Conservation (phyloP, 2,329 filamentous ascomycete species). For the Rosellinia necatrix region DNA sequence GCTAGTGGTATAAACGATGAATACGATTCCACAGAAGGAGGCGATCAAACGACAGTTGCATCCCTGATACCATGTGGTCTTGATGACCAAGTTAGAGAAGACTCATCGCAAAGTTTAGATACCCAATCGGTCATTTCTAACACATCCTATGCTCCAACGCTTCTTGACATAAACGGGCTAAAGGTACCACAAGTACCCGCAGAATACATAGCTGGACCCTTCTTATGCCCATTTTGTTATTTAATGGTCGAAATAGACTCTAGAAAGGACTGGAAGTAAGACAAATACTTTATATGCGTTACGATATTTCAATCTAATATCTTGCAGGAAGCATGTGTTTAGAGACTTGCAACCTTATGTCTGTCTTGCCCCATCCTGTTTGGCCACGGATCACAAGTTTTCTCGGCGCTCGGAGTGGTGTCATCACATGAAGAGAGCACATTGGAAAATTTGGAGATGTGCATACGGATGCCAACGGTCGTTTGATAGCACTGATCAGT, state of each 20-base stretch:
- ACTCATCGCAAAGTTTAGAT: not conserved
- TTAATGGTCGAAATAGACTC: not conserved
- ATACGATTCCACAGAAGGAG: not conserved
- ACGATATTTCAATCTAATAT: not conserved
- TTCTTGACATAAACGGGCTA: not conserved
- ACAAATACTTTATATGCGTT: not conserved
- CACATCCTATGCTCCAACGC: not conserved
- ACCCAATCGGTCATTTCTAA: not conserved
- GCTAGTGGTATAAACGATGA: not conserved
- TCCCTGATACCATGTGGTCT: not conserved
- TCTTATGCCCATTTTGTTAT: slow-evolving; percentile 13
- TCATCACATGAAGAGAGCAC: slow-evolving; percentile 5
- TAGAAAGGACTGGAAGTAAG: slow-evolving; percentile 6
- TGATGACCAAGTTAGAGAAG: not conserved
- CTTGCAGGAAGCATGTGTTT: slow-evolving; percentile 3
- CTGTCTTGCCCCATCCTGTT: slow-evolving; percentile 2
- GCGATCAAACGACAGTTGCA: slow-evolving; percentile 2
- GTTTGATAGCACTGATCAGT: not conserved
- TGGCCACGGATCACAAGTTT: not conserved
- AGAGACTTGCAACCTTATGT: slow-evolving; percentile 11
- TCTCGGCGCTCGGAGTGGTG: not conserved
- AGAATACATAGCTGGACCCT: not conserved
- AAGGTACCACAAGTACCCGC: not conserved
- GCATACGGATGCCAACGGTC: not conserved
- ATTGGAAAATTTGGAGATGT: slow-evolving; percentile 13